These are phyloP conservation scores for Licmophora abbreviata DNA, from an alignment of 108 stramenopile species.

Conservation along the genomic window DNA sequence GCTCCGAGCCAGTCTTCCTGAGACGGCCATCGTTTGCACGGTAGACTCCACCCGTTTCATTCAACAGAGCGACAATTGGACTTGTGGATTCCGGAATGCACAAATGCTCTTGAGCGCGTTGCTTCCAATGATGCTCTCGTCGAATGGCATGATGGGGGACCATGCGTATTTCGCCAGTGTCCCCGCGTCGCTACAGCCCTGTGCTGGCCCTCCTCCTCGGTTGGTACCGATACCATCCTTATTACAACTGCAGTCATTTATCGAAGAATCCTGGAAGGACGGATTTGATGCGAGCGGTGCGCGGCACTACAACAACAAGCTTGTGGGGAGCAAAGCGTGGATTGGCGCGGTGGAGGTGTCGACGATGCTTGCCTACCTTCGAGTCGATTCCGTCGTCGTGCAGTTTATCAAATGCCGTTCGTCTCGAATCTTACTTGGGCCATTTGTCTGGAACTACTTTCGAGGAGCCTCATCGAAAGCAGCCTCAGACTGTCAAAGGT, in stretches of 20 bases:
- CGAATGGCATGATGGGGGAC: too few species aligned
- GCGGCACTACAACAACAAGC: slow-evolving; percentile 32
- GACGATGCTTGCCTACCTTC: slow-evolving; percentile 41
- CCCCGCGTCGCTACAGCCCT: background rate
- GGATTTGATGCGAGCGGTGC: slow-evolving; percentile 68
- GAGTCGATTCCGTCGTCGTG: slow-evolving; percentile 61
- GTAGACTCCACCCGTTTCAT: slow-evolving; percentile 10
- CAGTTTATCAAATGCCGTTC: slow-evolving; percentile 56
- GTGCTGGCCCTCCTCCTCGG: background rate
- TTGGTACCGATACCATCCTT: slow-evolving; percentile 46
- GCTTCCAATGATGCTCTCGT: slow-evolving; percentile 27
- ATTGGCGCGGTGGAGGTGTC: slow-evolving; percentile 80
- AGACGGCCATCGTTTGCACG: background rate
- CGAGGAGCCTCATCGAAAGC: slow-evolving; percentile 10
- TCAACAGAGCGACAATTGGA: slow-evolving; percentile 71
- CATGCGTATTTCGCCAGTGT: slow-evolving; percentile 17
- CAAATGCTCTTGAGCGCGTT: slow-evolving; percentile 71
- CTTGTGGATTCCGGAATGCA: slow-evolving; percentile 73
- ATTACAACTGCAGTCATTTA: slow-evolving; percentile 31
- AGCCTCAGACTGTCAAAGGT: background rate
- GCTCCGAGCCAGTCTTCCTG: background rate
- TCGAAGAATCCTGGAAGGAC: slow-evolving; percentile 58
- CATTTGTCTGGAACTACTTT: slow-evolving; percentile 58
- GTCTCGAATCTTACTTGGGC: slow-evolving; percentile 35
- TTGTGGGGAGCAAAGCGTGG: slow-evolving; percentile 32